A percentile compares a stretch with the other conserved stretches of the same genome.
phyloP scores from a whole-genome alignment of 345 rosid genomes.

The Stellera chamaejasme region DNA sequence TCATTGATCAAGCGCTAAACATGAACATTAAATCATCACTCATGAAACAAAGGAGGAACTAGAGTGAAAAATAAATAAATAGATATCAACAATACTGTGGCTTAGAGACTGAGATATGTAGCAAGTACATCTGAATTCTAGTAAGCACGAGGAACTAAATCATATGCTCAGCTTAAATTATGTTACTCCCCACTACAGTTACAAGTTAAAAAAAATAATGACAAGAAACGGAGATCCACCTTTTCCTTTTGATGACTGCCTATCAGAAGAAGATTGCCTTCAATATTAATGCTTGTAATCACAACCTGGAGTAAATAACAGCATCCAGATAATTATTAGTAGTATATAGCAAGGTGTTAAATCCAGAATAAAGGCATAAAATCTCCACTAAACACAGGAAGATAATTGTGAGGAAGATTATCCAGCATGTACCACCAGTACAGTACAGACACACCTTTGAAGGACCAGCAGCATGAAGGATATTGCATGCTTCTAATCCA shows the following conservation, averaged over 20 bases:
- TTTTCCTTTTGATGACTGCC: slow-evolving; percentile 93
- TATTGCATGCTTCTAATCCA: slow-evolving; percentile 85
- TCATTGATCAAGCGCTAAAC: too few relatives aligned
- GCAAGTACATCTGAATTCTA: too few relatives aligned
- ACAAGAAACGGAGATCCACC: slow-evolving; percentile 26
- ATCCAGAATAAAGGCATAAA: too few relatives aligned
- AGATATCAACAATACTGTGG: too few relatives aligned
- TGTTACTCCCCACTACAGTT: neutral
- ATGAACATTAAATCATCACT: too few relatives aligned
- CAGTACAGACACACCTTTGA: slow-evolving; percentile 46
- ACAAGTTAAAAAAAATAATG: neutral
- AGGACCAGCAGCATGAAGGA: slow-evolving; percentile 93
- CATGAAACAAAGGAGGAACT: too few relatives aligned
- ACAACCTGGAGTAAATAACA: slow-evolving; percentile 58
- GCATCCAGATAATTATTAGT: neutral
- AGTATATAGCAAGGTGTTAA: too few relatives aligned
- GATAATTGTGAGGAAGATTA: too few relatives aligned
- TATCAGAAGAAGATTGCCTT: slow-evolving; percentile 70
- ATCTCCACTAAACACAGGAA: too few relatives aligned
- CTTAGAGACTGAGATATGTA: neutral
- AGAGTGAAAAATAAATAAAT: too few relatives aligned
- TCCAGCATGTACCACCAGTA: too few relatives aligned
- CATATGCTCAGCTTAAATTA: slow-evolving; percentile 5
- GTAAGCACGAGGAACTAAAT: neutral
- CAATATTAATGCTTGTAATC: slow-evolving; percentile 81